These are phyloP conservation scores for Candida dendrica DNA, from an alignment of 805 yeast species.

Conservation along the genomic window DNA sequence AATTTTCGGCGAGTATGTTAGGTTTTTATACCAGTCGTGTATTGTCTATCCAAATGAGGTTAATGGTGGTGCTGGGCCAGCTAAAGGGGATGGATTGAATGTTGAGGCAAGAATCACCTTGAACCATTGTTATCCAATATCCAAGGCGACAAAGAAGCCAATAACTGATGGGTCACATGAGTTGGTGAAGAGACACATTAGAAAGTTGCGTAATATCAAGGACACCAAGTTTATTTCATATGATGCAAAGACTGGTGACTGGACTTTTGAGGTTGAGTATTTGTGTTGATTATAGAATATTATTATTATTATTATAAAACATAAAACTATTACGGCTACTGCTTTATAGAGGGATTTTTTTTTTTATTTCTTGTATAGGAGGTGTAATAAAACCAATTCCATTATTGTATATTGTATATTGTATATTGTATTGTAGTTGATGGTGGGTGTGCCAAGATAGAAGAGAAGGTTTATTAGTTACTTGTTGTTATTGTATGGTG, in stretches of 20 bases:
- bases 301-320: no score
- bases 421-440: no score
- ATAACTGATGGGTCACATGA: constrained; percentile 75
- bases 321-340: no score
- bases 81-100: constrained; percentile 77
- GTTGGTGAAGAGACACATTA: constrained; percentile 59
- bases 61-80: constrained; percentile 52
- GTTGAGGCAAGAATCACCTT: constrained; percentile 65
- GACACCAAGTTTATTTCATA: constrained; percentile 65
- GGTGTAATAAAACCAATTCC: no score
- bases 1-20: constrained; percentile 59
- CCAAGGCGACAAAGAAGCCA: constrained; percentile 62
- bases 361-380: no score
- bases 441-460: no score
- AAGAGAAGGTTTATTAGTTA: no score
- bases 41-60: constrained; percentile 69
- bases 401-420: no score
- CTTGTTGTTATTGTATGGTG: no score
- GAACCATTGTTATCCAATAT: constrained; percentile 75
- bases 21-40: constrained; percentile 53
- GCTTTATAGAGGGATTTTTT: no score
- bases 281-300: constrained; percentile 3
- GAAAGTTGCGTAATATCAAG: constrained; percentile 52
- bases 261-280: constrained; percentile 52
- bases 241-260: constrained; percentile 68